Conservation (phyloP, 208 protist genomes). For the Vickermania spadyakhi region DNA sequence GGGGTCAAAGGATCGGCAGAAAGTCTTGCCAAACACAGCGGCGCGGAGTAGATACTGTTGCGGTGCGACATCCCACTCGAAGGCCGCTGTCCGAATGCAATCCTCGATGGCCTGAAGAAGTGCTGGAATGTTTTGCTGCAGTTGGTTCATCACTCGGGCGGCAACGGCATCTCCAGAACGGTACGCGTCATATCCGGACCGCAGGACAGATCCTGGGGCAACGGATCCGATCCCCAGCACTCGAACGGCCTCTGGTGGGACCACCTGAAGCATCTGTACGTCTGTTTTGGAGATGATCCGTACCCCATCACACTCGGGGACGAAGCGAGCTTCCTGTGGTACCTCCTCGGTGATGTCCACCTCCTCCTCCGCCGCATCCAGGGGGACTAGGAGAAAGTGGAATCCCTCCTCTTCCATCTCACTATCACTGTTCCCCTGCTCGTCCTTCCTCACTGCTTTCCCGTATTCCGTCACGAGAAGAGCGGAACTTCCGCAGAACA, state of each 20-base stretch:
- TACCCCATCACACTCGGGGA: not conserved
- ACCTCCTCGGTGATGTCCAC: not conserved
- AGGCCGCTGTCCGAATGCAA: not conserved
- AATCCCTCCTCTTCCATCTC: not conserved
- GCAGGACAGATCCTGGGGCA: not conserved
- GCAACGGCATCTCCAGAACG: not conserved
- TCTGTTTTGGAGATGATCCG: not conserved
- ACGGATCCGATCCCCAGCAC: not conserved
- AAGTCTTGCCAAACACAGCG: not conserved
- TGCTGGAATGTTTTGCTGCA: not conserved
- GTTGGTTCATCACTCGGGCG: not conserved
- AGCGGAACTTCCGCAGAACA: not conserved
- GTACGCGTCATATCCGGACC: not conserved
- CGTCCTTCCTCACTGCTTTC: not conserved
- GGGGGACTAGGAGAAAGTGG: not conserved
- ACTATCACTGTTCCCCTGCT: not conserved
- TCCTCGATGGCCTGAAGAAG: not conserved
- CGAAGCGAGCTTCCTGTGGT: not conserved
- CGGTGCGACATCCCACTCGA: not conserved
- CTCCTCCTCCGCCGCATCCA: not conserved
- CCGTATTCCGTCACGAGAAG: not conserved
- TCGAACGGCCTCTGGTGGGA: not conserved
- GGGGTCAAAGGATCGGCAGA: not conserved
- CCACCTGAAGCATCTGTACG: not conserved
- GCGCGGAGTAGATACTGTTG: not conserved